Base-by-base conservation (phyloP, 2,329 filamentous ascomycete species). In the Aspergillus sp. region DNA sequence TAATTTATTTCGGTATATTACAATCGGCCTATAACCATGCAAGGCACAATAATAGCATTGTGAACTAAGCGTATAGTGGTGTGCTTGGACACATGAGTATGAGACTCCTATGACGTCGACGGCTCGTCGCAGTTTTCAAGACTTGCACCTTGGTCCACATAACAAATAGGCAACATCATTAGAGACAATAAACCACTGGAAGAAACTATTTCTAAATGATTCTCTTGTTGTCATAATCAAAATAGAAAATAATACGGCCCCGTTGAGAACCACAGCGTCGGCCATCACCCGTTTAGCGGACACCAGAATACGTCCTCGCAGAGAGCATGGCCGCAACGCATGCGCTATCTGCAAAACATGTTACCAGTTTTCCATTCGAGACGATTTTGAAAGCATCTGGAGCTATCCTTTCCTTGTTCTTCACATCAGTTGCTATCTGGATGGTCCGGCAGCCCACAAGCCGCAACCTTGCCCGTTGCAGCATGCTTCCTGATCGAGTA, bases 401-500 rank as follows among this genome's bases (percentile, higher is more conserved):
- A 32, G 46, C 50, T 41, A 7, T 50, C 13, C 38, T 47, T 14
- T 52, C 50, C 2, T 11, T 54, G 2, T 20, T 22, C 11, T 26
- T 58, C 32, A 45, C 42, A 36, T 48, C 54, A 13, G 8, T 45
- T 14, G 32, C 38, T n/a, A 22, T 49, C 22, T 58, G 54, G 51
- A 43, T 49, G 13, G 24, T 52, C 20, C 47, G 49, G 38, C 56
- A 55, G 51, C 56, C 57, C 2, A 47, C 36, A 13, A 65, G 59
- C 47, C 17, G 30, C 9, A 59, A 58, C 54, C 49, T 41, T n/a
- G 30, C 46, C 32, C 41, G 44, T 7, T 51, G 36, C 55, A 52
- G 47, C 17, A 75, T 73, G 59, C 66, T 82, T 32, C 71, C 75
- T 7, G 73, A 79, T 16, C 70, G 72, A 11, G 67, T 86, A 8